Conservation (phyloP, 2,329 filamentous ascomycete genomes). For the Fusarium musae region DNA sequence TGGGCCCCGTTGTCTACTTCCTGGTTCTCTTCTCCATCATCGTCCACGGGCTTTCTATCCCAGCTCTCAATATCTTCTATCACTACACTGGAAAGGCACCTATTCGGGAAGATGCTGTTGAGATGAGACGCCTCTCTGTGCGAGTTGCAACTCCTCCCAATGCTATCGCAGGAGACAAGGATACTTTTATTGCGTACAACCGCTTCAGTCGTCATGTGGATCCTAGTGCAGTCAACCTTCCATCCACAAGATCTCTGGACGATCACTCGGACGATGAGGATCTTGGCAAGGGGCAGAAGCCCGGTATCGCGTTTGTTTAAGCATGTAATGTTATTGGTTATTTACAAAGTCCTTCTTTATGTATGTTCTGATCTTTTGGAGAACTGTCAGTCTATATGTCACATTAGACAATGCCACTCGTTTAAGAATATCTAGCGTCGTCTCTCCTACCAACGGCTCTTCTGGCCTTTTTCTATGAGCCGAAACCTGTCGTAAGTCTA, state of each 20-base stretch:
- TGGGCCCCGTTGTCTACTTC: conserved; percentile 56
- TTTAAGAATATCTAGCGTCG: neutral
- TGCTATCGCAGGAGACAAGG: neutral
- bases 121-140: neutral
- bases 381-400: neutral
- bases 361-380: neutral
- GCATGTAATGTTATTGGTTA: neutral
- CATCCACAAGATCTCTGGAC: neutral
- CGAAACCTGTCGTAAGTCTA: too few relatives aligned
- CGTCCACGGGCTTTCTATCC: conserved; percentile 56
- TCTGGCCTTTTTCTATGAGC: neutral
- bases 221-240: neutral
- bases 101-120: conserved; percentile 44
- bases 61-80: conserved; percentile 40
- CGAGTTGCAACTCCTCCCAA: neutral
- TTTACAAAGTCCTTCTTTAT: neutral
- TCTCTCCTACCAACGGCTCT: neutral
- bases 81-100: conserved; percentile 48
- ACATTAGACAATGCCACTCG: neutral
- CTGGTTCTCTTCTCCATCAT: conserved; percentile 48
- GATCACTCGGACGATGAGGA: neutral
- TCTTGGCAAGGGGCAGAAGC: neutral
- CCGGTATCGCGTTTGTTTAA: neutral
- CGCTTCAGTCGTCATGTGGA: conserved; percentile 8
- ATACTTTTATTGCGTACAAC: conserved; percentile 18